phyloP scores from a whole-genome alignment of 345 rosid species.

The Raphanus sativus region DNA sequence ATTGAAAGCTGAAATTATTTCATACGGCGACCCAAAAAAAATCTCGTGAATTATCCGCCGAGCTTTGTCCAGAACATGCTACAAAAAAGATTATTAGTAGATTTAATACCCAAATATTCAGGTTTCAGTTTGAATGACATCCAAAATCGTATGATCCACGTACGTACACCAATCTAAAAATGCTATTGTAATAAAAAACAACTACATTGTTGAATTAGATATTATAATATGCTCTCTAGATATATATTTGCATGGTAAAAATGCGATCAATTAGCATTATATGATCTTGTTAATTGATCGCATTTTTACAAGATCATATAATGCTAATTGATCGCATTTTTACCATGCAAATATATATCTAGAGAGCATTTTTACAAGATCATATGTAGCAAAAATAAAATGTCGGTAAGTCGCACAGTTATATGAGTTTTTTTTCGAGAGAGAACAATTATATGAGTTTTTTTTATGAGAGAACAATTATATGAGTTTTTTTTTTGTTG shows the following conservation, averaged over 20 bases:
- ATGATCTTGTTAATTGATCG: no score
- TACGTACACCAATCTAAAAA: not conserved
- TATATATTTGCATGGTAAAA: not conserved
- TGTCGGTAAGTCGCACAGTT: conserved; percentile 21
- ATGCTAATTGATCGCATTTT: not conserved
- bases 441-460: not conserved
- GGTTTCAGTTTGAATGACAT: not conserved
- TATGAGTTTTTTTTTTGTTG: not conserved
- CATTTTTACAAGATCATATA: not conserved
- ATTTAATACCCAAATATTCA: not conserved
- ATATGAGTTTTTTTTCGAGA: not conserved
- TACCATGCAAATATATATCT: not conserved
- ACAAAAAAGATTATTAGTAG: not conserved
- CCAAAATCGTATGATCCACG: not conserved
- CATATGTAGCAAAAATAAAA: not conserved
- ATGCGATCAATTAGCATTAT: not conserved
- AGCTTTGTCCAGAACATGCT: not conserved
- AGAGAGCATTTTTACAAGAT: no score
- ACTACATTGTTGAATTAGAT: no score
- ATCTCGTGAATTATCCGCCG: not conserved
- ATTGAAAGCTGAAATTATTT: not conserved
- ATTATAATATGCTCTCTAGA: no score
- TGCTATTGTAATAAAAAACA: not conserved
- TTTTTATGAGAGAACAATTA: not conserved
- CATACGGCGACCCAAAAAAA: not conserved